A percentile compares a stretch with the other conserved stretches of the same genome.
Conservation (phyloP, 106 monocot genomes). For the Agapanthus africanus region DNA sequence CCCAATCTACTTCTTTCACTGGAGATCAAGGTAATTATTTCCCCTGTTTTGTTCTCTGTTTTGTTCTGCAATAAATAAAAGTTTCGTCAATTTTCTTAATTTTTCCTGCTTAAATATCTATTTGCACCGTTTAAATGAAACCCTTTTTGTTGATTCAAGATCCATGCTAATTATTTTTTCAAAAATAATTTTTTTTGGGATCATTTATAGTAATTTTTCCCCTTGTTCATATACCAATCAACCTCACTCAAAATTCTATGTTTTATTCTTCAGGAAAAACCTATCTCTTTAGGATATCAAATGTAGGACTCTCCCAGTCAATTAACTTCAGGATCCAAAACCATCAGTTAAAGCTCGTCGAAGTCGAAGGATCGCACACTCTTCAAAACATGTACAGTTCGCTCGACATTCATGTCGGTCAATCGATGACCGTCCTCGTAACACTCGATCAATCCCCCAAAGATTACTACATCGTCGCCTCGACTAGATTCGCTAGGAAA, state of each 20-base stretch:
- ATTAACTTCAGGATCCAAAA: slow-evolving; percentile 87
- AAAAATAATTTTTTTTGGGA: no score
- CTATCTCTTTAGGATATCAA: slow-evolving; percentile 76
- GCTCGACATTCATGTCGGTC: slow-evolving; percentile 81
- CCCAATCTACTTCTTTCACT: slow-evolving; percentile 31
- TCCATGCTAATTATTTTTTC: no score
- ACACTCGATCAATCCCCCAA: slow-evolving; percentile 59
- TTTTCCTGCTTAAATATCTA: no score
- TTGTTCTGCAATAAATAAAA: no score
- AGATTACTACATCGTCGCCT: slow-evolving; percentile 73
- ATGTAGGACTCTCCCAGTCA: slow-evolving; percentile 62
- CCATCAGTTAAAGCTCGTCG: slow-evolving; percentile 66
- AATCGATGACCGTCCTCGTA: slow-evolving; percentile 59
- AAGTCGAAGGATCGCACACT: slow-evolving; percentile 78
- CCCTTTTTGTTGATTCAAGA: background rate
- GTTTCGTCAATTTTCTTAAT: no score
- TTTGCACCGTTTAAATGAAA: background rate
- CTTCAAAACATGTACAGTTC: slow-evolving; percentile 74
- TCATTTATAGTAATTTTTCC: no score
- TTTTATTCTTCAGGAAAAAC: slow-evolving; percentile 90
- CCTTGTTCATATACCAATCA: no score
- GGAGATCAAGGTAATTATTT: slow-evolving; percentile 63
- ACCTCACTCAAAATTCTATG: no score
- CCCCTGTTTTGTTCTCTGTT: background rate
- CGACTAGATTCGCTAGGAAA: slow-evolving; percentile 48